A percentile compares a stretch with the other conserved stretches of the same genome.
Conservation (phyloP, 2,329 filamentous ascomycete genomes). For the Exophiala sp. region DNA sequence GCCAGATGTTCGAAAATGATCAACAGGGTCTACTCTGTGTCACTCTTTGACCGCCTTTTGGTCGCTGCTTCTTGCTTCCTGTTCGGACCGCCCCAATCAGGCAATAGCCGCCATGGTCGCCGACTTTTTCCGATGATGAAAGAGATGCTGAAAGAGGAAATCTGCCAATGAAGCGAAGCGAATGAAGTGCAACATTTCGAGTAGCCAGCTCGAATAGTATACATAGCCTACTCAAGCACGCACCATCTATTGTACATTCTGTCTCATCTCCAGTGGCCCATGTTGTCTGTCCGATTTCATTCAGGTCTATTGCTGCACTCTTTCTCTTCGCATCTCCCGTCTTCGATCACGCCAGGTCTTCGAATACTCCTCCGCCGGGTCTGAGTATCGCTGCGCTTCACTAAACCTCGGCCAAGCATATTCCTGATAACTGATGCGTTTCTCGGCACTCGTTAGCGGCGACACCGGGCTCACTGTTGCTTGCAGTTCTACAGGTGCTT, state of each 20-base stretch:
- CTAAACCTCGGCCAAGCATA: constrained; percentile 22
- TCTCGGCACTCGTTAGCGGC: constrained; percentile 2
- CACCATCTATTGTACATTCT: too few species aligned
- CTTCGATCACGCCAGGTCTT: constrained; percentile 16
- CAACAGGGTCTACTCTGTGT: neutral
- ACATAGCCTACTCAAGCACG: too few species aligned
- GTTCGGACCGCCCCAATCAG: neutral
- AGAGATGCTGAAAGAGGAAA: too few species aligned
- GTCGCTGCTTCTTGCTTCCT: neutral
- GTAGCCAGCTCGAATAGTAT: too few species aligned
- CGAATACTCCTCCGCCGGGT: constrained; percentile 20
- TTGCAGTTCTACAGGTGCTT: neutral
- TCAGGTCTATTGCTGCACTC: neutral
- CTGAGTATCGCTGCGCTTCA: constrained; percentile 7
- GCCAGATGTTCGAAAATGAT: neutral
- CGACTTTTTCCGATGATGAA: neutral
- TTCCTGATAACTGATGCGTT: constrained; percentile 5
- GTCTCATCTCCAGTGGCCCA: too few species aligned
- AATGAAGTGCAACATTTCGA: too few species aligned
- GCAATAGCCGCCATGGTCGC: neutral
- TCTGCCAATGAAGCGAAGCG: too few species aligned
- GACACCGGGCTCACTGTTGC: constrained; percentile 3
- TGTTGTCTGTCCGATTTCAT: too few species aligned
- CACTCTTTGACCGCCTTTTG: neutral
- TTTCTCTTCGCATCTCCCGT: constrained; percentile 2